phyloP scores from a whole-genome alignment of 371 early-diverging fungal genomes.

The Mortierella sp. region DNA sequence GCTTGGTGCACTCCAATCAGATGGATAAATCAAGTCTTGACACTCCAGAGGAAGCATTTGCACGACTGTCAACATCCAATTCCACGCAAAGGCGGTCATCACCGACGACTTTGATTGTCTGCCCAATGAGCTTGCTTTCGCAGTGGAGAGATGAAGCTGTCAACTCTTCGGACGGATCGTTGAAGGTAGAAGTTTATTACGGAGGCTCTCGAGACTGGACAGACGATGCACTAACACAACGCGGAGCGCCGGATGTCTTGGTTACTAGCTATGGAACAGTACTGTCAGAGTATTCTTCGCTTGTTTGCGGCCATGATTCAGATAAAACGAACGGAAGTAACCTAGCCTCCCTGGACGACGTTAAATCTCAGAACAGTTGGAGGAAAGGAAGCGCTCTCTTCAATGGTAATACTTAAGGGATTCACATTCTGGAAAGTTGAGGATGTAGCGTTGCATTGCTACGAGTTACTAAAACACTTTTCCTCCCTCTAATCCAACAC shows the following conservation, averaged over 20 bases:
- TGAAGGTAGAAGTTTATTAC: slow-evolving; percentile 70
- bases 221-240: slow-evolving; percentile 37
- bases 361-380: slow-evolving; percentile 34
- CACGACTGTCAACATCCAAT: slow-evolving; percentile 38
- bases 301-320: slow-evolving; percentile 10
- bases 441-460: not conserved
- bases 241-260: slow-evolving; percentile 65
- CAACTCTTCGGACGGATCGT: slow-evolving; percentile 61
- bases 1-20: slow-evolving; percentile 75
- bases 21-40: slow-evolving; percentile 31
- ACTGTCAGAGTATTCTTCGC: slow-evolving; percentile 60
- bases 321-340: slow-evolving; percentile 1
- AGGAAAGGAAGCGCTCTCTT: slow-evolving; percentile 47
- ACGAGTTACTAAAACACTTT: not conserved
- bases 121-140: slow-evolving; percentile 77
- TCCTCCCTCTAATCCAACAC: not conserved
- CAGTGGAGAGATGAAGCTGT: slow-evolving; percentile 81
- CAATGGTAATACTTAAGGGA: slow-evolving; percentile 47
- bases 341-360: slow-evolving; percentile 16
- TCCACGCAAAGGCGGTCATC: slow-evolving; percentile 44
- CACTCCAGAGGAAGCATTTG: slow-evolving; percentile 33
- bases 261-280: slow-evolving; percentile 79
- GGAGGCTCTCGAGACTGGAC: slow-evolving; percentile 58
- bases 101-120: slow-evolving; percentile 74
- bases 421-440: not conserved